phyloP scores from a whole-genome alignment of 768 basidiomycete genomes.

The Mycena crocata region DNA sequence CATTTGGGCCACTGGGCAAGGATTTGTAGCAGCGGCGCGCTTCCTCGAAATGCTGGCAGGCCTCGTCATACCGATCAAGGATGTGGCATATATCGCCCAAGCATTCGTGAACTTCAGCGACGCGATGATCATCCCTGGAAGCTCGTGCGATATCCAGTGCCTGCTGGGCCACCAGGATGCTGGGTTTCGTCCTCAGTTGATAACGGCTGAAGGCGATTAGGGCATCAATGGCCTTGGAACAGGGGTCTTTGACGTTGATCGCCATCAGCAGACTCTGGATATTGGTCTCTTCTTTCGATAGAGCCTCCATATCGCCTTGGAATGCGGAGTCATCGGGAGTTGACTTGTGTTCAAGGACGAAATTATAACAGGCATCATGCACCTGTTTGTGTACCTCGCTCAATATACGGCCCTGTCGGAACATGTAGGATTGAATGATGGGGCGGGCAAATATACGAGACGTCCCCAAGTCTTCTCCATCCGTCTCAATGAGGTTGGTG shows the following conservation, averaged over 20 bases:
- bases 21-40: slow-evolving; percentile 2
- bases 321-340: slow-evolving; percentile 3
- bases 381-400: slow-evolving; percentile 11
- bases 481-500: slow-evolving; percentile 10
- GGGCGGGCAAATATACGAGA: slow-evolving; percentile 33
- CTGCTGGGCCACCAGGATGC: slow-evolving; percentile 3
- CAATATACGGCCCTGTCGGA: slow-evolving; percentile 21
- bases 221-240: slow-evolving; percentile 28
- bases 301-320: neutral
- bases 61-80: slow-evolving; percentile 15
- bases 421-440: slow-evolving; percentile 36
- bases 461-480: neutral
- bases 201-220: slow-evolving; percentile 32
- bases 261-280: slow-evolving; percentile 31
- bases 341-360: slow-evolving; percentile 25
- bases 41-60: neutral
- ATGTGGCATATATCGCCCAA: neutral
- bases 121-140: neutral
- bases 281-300: slow-evolving; percentile 7
- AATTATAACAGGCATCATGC: slow-evolving; percentile 27
- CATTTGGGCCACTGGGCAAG: slow-evolving; percentile 1
- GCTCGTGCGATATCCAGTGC: slow-evolving; percentile 16
- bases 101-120: slow-evolving; percentile 15
- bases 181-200: slow-evolving; percentile 32
- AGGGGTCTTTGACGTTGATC: neutral